Base-by-base conservation (phyloP, 371 early-diverging fungal species). In the Mucor saturninus region DNA sequence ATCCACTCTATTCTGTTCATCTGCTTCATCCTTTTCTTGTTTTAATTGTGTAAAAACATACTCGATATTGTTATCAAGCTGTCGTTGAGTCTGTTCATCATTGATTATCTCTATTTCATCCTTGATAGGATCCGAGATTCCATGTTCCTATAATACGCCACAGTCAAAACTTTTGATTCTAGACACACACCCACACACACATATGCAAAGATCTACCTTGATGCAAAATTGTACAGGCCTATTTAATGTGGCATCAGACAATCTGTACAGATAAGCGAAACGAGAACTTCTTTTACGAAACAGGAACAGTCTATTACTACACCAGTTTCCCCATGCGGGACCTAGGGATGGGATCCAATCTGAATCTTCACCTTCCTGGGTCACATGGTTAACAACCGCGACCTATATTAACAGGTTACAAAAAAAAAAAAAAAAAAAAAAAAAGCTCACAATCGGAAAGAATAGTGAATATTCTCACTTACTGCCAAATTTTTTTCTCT, bases 371-470 rank as follows among this genome's bases (percentile, higher is more conserved):
- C 61, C 56, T 10, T 58, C 45, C 21, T 32, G 35, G 35, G 69
- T 61, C 32, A 69, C 65, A 61, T 65, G 65, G 39, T 69, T 65
- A 21, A 65, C 51, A n/a, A 51, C 65, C 1, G 65, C 69, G 0
- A 62, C 39, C 61, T 67, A 57, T n/a, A 30, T 7, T 13, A 5
- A 11, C 28, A 26, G 11, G 8, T 40, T 21, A 15, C 26, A 55
- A 26, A 21, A 26, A 38, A 11, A 31, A 50, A 5, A 43, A 28
- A 50, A 29, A 31, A n/a, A 43, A 10, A n/a, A 5, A 43, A 14
- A 43, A 43, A 21, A 21, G 21, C 21, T 21, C 21, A 21, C 21
- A 21, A 21, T 21, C 21, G 21, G 21, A 21, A 21, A 21, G 21
- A 21, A 21, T 21, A 21, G 21, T 21, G 21, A 21, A 21, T 21